Base-by-base conservation (phyloP, 208 protist species). In the Trichomonas tenax region DNA sequence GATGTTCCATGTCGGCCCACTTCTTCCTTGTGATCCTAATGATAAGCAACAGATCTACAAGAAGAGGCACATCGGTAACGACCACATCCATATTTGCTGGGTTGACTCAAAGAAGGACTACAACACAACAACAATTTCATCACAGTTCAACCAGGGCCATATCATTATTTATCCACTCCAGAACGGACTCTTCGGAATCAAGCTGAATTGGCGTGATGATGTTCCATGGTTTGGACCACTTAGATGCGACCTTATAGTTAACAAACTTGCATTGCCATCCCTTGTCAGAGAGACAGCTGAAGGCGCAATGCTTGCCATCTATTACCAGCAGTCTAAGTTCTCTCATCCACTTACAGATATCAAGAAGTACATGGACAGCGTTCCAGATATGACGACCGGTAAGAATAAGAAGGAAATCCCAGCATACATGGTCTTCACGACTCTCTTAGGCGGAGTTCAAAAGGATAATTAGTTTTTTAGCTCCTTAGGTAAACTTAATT, bases 61-160 rank as follows among this genome's bases (percentile, higher is more conserved):
- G 36, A 96, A 96, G 31, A 51, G 89, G 40, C 89, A 96, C 36
- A 72, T 96, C 51, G 89, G 89, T 21, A 96, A 96, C 72, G 89
- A 96, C 51, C 89, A 63, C 51, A 44, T 72, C 15, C 31, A 96
- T 14, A 96, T 96, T 2, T 23, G 48, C 9, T 96, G 46, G 44
- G 2, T 0, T n/a, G 89, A 96, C 4, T 6, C 48, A 41, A 26
- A 34, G 2, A 10, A 44, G 10, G 31, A 51, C 72, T 96, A 96
- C n/a, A 45, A 81, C 17, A 34, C 46, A 36, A 10, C 4, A 31
- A 96, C 46, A 3, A 96, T 72, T 72, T 41, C 89, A 44, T 81
- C 89, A 17, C 48, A 96, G 45, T 96, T 96, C 44, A 81, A 81
- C n/a, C 4, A 26, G 34, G 46, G 11, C 8, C 45, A 96, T 8